Conservation (phyloP, 331 rosid species). For the Pyracantha coccinea region DNA sequence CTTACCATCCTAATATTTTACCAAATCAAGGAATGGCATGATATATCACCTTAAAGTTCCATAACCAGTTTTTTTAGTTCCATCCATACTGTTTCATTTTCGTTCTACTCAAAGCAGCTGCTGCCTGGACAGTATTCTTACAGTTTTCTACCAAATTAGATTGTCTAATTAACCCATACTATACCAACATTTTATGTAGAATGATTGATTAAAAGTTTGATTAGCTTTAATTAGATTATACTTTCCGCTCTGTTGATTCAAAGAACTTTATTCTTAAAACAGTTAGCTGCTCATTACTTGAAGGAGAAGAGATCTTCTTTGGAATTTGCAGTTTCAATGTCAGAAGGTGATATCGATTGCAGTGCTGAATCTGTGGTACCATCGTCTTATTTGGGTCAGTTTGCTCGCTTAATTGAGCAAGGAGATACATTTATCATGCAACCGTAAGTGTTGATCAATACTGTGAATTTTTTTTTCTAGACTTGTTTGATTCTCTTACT, state of each 20-base stretch:
- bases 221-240: background rate
- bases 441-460: constrained; percentile 52
- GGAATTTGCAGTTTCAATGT: constrained; percentile 66
- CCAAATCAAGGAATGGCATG: background rate
- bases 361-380: constrained; percentile 70
- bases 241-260: background rate
- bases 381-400: constrained; percentile 77
- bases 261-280: constrained; percentile 33
- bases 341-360: constrained; percentile 49
- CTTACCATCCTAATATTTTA: constrained; percentile 4
- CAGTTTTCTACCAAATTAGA: background rate
- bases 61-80: background rate
- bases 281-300: constrained; percentile 85
- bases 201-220: background rate
- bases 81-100: background rate
- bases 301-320: constrained; percentile 75
- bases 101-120: background rate
- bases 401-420: constrained; percentile 65
- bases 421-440: constrained; percentile 62
- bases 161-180: background rate
- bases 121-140: background rate
- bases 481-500: constrained; percentile 4
- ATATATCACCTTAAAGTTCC: background rate
- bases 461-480: constrained; percentile 1
- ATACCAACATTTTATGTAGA: background rate